Evolutionary conservation across 129 eudicot species (phyloP).

Genomic region (Centaurea solstitialis): DNA sequence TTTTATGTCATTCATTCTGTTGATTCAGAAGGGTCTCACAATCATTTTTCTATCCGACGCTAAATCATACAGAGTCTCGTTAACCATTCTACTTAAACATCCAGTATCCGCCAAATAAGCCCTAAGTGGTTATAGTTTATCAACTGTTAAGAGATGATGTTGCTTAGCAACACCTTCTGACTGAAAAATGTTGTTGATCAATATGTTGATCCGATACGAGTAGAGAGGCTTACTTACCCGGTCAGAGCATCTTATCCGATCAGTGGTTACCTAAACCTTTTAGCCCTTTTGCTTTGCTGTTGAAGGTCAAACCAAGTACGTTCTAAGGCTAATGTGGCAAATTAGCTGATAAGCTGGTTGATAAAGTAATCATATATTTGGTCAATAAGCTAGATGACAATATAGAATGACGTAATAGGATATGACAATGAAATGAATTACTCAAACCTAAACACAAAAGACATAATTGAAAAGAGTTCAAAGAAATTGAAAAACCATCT

Average conservation of each 20-base stretch:
- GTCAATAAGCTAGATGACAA: not conserved
- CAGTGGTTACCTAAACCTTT: not conserved
- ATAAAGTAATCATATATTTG: not conserved
- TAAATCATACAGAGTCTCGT: no score
- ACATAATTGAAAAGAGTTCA: no score
- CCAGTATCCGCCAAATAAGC: no score
- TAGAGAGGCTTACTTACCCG: not conserved
- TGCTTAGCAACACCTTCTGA: not conserved
- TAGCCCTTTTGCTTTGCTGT: not conserved
- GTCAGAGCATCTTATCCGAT: not conserved
- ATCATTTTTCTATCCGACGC: no score
- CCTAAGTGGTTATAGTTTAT: not conserved
- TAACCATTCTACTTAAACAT: no score
- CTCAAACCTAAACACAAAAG: not conserved
- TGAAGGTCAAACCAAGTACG: not conserved
- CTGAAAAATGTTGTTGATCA: not conserved
- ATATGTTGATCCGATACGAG: not conserved
- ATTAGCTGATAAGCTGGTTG: slow-evolving; percentile 21
- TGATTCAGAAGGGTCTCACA: no score
- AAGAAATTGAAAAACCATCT: no score
- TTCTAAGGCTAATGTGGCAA: not conserved
- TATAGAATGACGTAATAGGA: slow-evolving; percentile 4
- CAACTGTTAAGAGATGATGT: not conserved
- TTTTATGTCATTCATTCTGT: no score
- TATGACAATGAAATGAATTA: not conserved